Conservation (phyloP, 208 protist species). For the Angomonas deanei region DNA sequence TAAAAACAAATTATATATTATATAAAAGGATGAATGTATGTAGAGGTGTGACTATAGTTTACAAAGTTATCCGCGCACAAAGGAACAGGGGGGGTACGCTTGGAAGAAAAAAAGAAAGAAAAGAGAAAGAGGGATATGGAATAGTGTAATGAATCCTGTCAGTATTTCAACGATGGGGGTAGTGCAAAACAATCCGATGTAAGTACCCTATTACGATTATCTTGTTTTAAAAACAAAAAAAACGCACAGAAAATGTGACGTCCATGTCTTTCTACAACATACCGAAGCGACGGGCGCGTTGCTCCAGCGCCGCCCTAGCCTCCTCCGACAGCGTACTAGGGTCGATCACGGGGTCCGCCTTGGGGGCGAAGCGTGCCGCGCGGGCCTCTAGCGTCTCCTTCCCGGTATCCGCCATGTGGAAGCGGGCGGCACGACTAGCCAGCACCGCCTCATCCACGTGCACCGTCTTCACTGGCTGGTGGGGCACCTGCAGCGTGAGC, state of each 20-base stretch:
- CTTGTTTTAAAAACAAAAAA: neutral
- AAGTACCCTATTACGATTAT: too few relatives aligned
- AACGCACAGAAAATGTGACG: neutral
- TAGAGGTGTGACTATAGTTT: neutral
- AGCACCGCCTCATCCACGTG: conserved; percentile 61
- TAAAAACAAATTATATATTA: too few relatives aligned
- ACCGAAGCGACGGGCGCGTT: conserved; percentile 44
- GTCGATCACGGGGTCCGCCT: neutral
- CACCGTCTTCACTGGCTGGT: conserved; percentile 13
- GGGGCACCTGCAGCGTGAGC: conserved; percentile 12
- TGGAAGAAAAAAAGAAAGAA: neutral
- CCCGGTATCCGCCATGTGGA: conserved; percentile 20
- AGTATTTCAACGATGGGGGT: too few relatives aligned
- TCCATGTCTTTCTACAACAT: neutral
- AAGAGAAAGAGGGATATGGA: conserved; percentile 8
- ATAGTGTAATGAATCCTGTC: too few relatives aligned
- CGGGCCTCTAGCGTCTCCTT: neutral
- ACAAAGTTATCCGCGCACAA: too few relatives aligned
- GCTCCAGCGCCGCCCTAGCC: conserved; percentile 34
- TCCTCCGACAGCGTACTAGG: conserved; percentile 33
- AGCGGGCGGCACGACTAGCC: conserved; percentile 51
- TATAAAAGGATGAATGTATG: conserved; percentile 3
- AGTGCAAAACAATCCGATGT: too few relatives aligned
- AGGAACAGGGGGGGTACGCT: neutral
- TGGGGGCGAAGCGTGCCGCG: neutral